Percentiles rank a stretch among this genome's conserved stretches.
These are phyloP conservation scores for Rhizopogon vinicolor DNA, from an alignment of 768 basidiomycete genomes.

Conservation along the genomic window DNA sequence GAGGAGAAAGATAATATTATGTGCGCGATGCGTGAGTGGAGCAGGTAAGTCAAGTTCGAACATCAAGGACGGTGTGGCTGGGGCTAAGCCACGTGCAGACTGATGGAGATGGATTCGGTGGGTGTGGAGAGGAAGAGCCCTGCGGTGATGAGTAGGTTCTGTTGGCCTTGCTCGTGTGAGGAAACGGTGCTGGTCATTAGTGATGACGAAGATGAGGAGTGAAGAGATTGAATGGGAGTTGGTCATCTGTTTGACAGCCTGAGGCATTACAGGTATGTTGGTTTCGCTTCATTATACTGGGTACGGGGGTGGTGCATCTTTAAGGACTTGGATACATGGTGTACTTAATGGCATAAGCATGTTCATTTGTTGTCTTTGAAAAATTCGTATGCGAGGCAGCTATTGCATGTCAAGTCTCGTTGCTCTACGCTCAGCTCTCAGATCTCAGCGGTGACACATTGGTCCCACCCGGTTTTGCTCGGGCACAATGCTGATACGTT, in stretches of 20 bases:
- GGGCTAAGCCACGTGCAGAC: constrained; percentile 5
- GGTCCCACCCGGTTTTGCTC: no score
- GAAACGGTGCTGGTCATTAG: constrained; percentile 43
- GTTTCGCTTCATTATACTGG: background rate
- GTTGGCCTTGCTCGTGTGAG: constrained; percentile 44
- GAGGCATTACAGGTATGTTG: constrained; percentile 3
- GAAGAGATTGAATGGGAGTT: background rate
- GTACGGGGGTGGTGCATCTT: no score
- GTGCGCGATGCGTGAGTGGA: constrained; percentile 43
- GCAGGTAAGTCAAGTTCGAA: constrained; percentile 40
- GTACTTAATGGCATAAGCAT: background rate
- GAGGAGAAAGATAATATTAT: constrained; percentile 46
- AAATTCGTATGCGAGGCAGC: background rate
- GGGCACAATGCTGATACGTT: no score
- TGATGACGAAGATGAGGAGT: constrained; percentile 41
- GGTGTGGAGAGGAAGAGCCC: background rate
- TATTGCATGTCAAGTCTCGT: no score
- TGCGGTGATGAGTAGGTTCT: constrained; percentile 1
- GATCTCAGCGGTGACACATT: no score
- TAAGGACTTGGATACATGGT: background rate
- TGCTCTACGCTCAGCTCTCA: no score
- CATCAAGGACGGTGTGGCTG: background rate
- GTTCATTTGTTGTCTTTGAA: background rate
- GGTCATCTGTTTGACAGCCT: background rate
- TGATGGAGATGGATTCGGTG: constrained; percentile 6